phyloP scores from a whole-genome alignment of 2,329 filamentous ascomycete species.

The Atkinsonella texensis region DNA sequence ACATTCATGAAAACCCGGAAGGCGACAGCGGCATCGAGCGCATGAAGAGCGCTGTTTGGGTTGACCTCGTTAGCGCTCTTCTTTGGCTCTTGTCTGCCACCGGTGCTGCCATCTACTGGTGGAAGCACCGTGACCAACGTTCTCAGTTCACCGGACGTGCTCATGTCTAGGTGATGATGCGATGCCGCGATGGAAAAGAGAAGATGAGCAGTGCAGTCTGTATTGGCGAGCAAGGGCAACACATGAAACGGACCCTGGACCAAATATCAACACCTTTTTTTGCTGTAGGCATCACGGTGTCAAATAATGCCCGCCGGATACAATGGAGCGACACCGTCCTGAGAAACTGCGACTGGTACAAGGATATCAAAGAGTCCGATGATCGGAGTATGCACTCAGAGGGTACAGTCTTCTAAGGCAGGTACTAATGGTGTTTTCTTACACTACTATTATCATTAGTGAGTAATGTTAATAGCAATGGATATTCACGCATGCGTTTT shows the following conservation, averaged over 20 bases:
- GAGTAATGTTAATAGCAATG: background rate
- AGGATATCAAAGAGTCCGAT: background rate
- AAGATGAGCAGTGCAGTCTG: background rate
- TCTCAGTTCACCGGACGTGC: slow-evolving; percentile 49
- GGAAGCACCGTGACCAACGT: slow-evolving; percentile 36
- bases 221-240: background rate
- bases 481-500: background rate
- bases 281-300: slow-evolving; percentile 5
- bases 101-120: slow-evolving; percentile 47
- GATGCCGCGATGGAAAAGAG: background rate
- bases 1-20: slow-evolving; percentile 55
- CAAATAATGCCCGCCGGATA: background rate
- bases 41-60: slow-evolving; percentile 83
- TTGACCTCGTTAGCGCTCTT: slow-evolving; percentile 62
- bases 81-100: slow-evolving; percentile 60
- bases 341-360: background rate
- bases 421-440: background rate
- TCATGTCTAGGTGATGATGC: slow-evolving; percentile 27
- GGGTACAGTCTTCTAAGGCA: background rate
- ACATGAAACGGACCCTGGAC: background rate
- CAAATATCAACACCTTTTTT: background rate
- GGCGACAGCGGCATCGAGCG: slow-evolving; percentile 51
- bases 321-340: background rate
- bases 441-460: background rate
- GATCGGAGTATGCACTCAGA: background rate